A percentile compares a stretch with the other conserved stretches of the same genome.
phyloP scores from a whole-genome alignment of 2,329 filamentous ascomycete genomes.

The Penicillium sp. region DNA sequence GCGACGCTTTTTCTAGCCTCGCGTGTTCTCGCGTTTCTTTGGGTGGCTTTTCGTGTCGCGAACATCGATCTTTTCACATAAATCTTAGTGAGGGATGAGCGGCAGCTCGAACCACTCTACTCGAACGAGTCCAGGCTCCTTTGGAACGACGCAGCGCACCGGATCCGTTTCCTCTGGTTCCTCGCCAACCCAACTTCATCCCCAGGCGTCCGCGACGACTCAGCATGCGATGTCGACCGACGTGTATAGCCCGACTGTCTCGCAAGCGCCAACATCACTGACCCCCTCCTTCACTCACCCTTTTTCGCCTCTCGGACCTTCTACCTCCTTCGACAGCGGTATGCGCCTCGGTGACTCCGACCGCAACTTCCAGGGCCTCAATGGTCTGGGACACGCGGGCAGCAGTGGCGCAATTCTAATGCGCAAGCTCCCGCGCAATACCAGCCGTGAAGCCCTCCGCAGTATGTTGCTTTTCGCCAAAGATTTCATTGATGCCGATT shows the following conservation, averaged over 20 bases:
- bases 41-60: conserved; percentile 15
- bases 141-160: conserved; percentile 38
- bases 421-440: conserved; percentile 57
- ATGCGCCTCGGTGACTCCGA: conserved; percentile 37
- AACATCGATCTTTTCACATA: conserved; percentile 4
- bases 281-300: conserved; percentile 35
- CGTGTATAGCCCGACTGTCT: conserved; percentile 39
- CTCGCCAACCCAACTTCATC: conserved; percentile 34
- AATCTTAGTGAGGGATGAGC: conserved; percentile 37
- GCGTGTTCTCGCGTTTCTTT: conserved; percentile 1
- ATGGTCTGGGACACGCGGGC: conserved; percentile 31
- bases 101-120: conserved; percentile 40
- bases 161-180: conserved; percentile 39
- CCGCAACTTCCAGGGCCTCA: conserved; percentile 34
- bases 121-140: conserved; percentile 41
- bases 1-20: conserved; percentile 8
- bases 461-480: conserved; percentile 64
- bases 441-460: conserved; percentile 54
- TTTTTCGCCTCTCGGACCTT: conserved; percentile 38
- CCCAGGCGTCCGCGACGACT: conserved; percentile 34
- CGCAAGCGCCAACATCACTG: conserved; percentile 35
- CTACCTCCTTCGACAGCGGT: conserved; percentile 36
- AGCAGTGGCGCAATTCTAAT: conserved; percentile 49
- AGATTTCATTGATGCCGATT: conserved; percentile 57
- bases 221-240: conserved; percentile 45